Evolutionary conservation across 441 rosid species (phyloP).

Genomic region (Biscutella laevigata): DNA sequence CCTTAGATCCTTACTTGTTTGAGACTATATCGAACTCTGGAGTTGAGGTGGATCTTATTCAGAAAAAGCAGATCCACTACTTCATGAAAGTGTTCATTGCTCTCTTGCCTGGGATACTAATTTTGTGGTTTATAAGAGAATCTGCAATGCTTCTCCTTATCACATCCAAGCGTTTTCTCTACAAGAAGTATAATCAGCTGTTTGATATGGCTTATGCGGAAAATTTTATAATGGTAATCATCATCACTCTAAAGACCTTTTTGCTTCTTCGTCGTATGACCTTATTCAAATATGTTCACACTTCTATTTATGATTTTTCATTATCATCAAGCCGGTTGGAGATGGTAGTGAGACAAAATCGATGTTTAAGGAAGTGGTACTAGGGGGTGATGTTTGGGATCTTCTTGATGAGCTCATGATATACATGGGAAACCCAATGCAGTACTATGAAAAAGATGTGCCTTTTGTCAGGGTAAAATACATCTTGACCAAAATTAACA

Average conservation of each 20-base stretch:
- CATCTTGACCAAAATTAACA: conserved; percentile 18
- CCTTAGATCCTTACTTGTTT: conserved; percentile 87
- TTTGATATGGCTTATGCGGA: conserved; percentile 89
- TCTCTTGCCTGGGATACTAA: conserved; percentile 69
- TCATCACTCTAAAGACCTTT: conserved; percentile 4
- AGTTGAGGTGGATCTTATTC: conserved; percentile 93
- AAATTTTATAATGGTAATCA: conserved; percentile 78
- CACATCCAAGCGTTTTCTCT: conserved; percentile 74
- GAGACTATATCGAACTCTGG: conserved; percentile 78
- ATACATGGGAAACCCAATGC: conserved; percentile 92
- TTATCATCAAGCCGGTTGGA: conserved; percentile 77
- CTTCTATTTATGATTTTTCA: conserved; percentile 6
- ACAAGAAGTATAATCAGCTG: conserved; percentile 83
- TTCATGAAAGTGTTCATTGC: conserved; percentile 75
- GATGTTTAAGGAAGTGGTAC: conserved; percentile 83
- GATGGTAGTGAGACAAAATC: conserved; percentile 77
- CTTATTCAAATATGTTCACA: conserved; percentile 19
- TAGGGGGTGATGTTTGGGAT: conserved; percentile 99
- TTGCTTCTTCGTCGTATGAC: background rate
- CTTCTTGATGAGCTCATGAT: conserved; percentile 94
- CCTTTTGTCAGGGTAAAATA: conserved; percentile 81
- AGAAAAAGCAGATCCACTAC: conserved; percentile 81
- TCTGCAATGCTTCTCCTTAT: conserved; percentile 69
- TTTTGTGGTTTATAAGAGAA: conserved; percentile 71
- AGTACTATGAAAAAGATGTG: conserved; percentile 76